These are phyloP conservation scores for Aspergillus terreus DNA, from an alignment of 2,329 filamentous ascomycete species.

Conservation along the genomic window DNA sequence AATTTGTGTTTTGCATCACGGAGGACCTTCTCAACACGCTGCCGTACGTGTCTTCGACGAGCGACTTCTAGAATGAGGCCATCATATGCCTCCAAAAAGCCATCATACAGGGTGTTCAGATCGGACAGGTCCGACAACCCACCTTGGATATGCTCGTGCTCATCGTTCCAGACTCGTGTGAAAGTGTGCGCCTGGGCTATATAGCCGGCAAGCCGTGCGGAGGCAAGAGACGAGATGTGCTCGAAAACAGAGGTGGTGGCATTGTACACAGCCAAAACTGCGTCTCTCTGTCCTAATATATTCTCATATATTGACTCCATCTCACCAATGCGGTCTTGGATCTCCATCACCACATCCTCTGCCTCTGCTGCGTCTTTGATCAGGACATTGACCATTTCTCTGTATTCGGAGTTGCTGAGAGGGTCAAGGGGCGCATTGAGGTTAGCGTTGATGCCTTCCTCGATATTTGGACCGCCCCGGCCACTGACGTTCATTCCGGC, in stretches of 20 bases:
- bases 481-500: slow-evolving; percentile 45
- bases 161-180: slow-evolving; percentile 63
- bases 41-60: slow-evolving; percentile 67
- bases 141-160: slow-evolving; percentile 64
- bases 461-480: slow-evolving; percentile 27
- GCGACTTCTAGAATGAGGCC: slow-evolving; percentile 79
- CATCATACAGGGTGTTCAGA: slow-evolving; percentile 78
- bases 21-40: slow-evolving; percentile 69
- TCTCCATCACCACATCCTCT: slow-evolving; percentile 61
- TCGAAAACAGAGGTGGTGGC: slow-evolving; percentile 61
- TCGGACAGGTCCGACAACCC: slow-evolving; percentile 73
- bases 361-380: slow-evolving; percentile 54
- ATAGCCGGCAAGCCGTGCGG: slow-evolving; percentile 55
- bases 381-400: slow-evolving; percentile 79
- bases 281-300: slow-evolving; percentile 61
- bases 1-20: slow-evolving; percentile 74
- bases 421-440: slow-evolving; percentile 58
- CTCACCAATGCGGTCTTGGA: slow-evolving; percentile 69
- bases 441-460: slow-evolving; percentile 29
- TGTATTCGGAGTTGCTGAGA: slow-evolving; percentile 70
- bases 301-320: slow-evolving; percentile 70
- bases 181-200: slow-evolving; percentile 47
- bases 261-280: slow-evolving; percentile 53
- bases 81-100: slow-evolving; percentile 80
- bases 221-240: slow-evolving; percentile 64